Evolutionary conservation across 352 stramenopile species (phyloP), one percentile per base, ranked within the genome.

Genomic region (Pythium biforme): DNA sequence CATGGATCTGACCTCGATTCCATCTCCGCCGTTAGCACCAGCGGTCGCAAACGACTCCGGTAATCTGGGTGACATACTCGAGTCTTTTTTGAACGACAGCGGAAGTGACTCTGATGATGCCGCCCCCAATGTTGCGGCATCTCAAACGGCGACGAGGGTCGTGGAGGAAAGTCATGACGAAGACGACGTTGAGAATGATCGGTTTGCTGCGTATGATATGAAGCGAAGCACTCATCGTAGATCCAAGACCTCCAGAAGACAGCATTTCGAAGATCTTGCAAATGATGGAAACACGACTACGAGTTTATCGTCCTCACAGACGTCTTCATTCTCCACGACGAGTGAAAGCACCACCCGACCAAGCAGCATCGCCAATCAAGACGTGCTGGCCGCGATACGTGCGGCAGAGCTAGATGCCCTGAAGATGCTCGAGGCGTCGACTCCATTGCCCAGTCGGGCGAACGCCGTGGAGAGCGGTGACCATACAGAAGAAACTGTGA

Each of bases 301-400:
- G 49, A 48, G 50, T 40, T 31, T 31, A 17, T 60, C 52, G 15
- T 55, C 51, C 1, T 66, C 59, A 3, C 20, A 49, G 7, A 67
- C 55, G 40, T 60, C 67, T 6, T 61, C 67, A 22, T 55, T 70
- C 15, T 59, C 65, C 7, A 62, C 43, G 0, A 41, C 49, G 4
- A 48, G 57, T 47, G 40, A 63, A 14, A 55, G 20, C 10, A 56
- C 17, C 40, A 40, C 27, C 1, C 12, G 22, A 1, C 4, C 23
- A 48, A 2, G n/a, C 39, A 39, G 22, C 53, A 41, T 67, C 17
- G 52, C 54, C 12, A 86, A 64, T 40, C 66, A 66, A 9, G 74
- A 87, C 33, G 78, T 94, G 46, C 62, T 92, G 43, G 84, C 84
- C 19, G 81, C 84, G 15, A 91, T 94, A 52, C 77, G 74, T 19